Evolutionary conservation across 768 basidiomycete species (phyloP), one percentile per base, ranked within the genome.

Genomic region (Lactarius hengduanensis): DNA sequence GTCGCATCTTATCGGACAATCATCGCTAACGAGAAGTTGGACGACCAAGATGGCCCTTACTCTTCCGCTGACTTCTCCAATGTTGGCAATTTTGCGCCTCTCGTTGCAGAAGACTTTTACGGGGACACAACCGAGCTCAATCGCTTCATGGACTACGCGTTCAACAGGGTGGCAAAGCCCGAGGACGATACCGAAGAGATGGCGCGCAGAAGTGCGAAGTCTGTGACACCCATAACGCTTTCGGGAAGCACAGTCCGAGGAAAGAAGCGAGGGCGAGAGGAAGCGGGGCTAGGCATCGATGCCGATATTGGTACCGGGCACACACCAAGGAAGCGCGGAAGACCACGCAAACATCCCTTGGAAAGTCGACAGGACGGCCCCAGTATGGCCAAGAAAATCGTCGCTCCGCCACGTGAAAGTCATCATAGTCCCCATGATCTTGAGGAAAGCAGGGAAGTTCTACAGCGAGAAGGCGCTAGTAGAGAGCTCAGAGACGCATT

Each of bases 1-100:
- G 74, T 89, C 54, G 81, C 83, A 2, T 84, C 87, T 36, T 96
- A 91, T 76, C 82, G 80, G 36, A 74, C 79, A 36, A 79, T 92
- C 38, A 82, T 94, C 57, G 77, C 79, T 2, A 79, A 80, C 55
- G 91, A 94, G 75, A 83, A 84, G 9, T 80, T 94, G 30, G 85
- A 89, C 71, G 81, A 83, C 61, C 71, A 76, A 4, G 75, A 77
- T 50, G 77, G 78, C 6, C 78, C 80, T 2, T 80, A 82, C 67
- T 68, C 74, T 22, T 78, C 83, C 41, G 73, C 82, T 41, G 83
- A 89, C 72, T 70, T 85, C 43, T 75, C 77, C 10, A 71, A 78
- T 36, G 80, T 81, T 18, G 89, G 89, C 13, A 84, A 80, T 28
- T 92, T 91, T 72, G 69, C 78, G 16, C 69, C 76, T 2, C 67